A percentile compares a stretch with the other conserved stretches of the same genome.
phyloP scores from a whole-genome alignment of 306 rosid species.

The Citrullus colocynthis region DNA sequence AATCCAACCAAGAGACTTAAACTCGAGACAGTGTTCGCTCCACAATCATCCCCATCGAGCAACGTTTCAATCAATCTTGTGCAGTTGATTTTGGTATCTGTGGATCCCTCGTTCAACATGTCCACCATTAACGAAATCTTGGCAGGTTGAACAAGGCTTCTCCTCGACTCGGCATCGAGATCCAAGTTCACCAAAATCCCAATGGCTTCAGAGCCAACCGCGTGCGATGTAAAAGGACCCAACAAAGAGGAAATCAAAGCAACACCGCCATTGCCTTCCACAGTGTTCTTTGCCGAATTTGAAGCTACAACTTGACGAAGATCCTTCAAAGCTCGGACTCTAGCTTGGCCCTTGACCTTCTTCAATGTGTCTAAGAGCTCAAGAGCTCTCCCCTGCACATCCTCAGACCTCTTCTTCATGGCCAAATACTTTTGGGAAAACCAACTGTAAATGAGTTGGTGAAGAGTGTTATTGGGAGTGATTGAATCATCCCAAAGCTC shows the following conservation, averaged over 20 bases:
- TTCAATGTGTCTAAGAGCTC: slow-evolving; percentile 41
- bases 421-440: slow-evolving; percentile 41
- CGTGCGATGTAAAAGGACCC: slow-evolving; percentile 74
- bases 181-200: slow-evolving; percentile 57
- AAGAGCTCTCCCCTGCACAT: slow-evolving; percentile 47
- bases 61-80: slow-evolving; percentile 44
- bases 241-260: slow-evolving; percentile 34
- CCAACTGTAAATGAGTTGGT: slow-evolving; percentile 49
- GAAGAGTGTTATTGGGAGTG: slow-evolving; percentile 53
- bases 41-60: slow-evolving; percentile 31
- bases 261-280: slow-evolving; percentile 33
- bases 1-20: slow-evolving; percentile 64
- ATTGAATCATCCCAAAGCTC: slow-evolving; percentile 70
- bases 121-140: slow-evolving; percentile 64
- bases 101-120: slow-evolving; percentile 68
- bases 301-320: slow-evolving; percentile 31
- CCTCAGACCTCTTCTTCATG: slow-evolving; percentile 55
- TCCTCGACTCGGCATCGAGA: slow-evolving; percentile 30
- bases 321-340: slow-evolving; percentile 51
- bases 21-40: slow-evolving; percentile 32
- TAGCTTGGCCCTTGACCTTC: slow-evolving; percentile 60
- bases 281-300: slow-evolving; percentile 31
- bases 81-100: slow-evolving; percentile 68
- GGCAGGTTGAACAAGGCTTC: slow-evolving; percentile 39
- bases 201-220: slow-evolving; percentile 64